phyloP scores from a whole-genome alignment of 1,284 basidiomycete genomes.

The Meripilus lineatus region DNA sequence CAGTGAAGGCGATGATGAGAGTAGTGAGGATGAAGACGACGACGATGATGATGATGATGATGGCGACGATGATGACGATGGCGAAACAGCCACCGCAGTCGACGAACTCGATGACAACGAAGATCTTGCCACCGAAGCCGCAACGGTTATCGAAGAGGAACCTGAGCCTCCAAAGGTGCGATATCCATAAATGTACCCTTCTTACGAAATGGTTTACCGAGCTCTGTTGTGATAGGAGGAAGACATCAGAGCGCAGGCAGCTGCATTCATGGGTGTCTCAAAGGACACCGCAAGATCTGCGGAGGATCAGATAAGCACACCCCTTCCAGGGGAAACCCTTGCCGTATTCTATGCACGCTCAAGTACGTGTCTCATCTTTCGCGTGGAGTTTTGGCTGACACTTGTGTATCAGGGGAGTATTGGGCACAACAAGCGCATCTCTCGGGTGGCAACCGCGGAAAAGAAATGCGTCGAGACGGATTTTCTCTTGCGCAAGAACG shows the following conservation, averaged over 20 bases:
- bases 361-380: slow-evolving; percentile 36
- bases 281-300: slow-evolving; percentile 61
- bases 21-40: slow-evolving; percentile 49
- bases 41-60: slow-evolving; percentile 32
- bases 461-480: slow-evolving; percentile 74
- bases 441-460: slow-evolving; percentile 67
- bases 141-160: slow-evolving; percentile 17
- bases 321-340: slow-evolving; percentile 84
- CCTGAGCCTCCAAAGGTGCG: neutral
- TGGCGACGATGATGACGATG: slow-evolving; percentile 24
- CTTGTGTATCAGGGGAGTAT: slow-evolving; percentile 61
- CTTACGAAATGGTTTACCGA: neutral
- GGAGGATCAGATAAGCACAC: slow-evolving; percentile 79
- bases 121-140: slow-evolving; percentile 15
- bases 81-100: slow-evolving; percentile 16
- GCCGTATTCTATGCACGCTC: slow-evolving; percentile 84
- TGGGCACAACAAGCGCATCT: slow-evolving; percentile 77
- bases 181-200: neutral
- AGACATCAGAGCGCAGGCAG: slow-evolving; percentile 58
- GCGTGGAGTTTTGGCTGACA: neutral
- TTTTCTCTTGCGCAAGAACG: slow-evolving; percentile 69
- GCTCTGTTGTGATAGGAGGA: too few species aligned
- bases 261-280: slow-evolving; percentile 69
- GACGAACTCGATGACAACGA: slow-evolving; percentile 15
- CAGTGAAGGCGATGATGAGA: slow-evolving; percentile 55